Evolutionary conservation across 2,329 filamentous ascomycete genomes (phyloP), one percentile per base, ranked within the genome.

Genomic region (Talaromyces sp.): DNA sequence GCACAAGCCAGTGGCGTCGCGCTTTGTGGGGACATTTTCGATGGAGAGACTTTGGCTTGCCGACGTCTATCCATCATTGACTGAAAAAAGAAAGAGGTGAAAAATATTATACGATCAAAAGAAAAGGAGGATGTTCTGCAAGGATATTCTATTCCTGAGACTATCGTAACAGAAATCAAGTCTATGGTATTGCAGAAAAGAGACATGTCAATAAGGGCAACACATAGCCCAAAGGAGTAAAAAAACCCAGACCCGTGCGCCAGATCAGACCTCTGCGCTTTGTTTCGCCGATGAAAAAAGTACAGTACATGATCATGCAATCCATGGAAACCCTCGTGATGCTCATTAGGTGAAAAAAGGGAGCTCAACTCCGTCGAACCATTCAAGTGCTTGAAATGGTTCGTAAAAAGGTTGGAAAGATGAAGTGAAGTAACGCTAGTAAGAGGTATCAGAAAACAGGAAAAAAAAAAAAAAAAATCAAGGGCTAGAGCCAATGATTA

Each of bases 221-320:
- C 38, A 15, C n/a, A 54, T n/a, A 29, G 58, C 53, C 47, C 45
- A 38, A 43, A 56, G 22, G 17, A 56, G 29, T 47, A 53, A 59
- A 43, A 49, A 61, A 58, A 63, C 31, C 51, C 51, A 64, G 56
- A 58, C 54, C 65, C 61, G 53, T 64, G 61, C 61, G 65, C 61
- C 61, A 61, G 56, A 61, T 63, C 27, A 61, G 31, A 36, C 40
- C 43, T 45, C 56, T 51, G 65, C 61, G 65, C 65, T 63, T 53
- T 40, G 29, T 63, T 60, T 64, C 36, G 40, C 47, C 60, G 19
- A 53, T 29, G 27, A 10, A 45, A 49, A 67, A 63, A 54, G 25
- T 64, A 66, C n/a, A 64, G 64, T 66, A 66, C 53, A 66, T 54
- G 56, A 67, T 67, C 54, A 67, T 67, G 65, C 65, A 63, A 51